These are phyloP conservation scores for Phaeodactylum tricornutum DNA, from an alignment of 108 stramenopile species.

Conservation along the genomic window DNA sequence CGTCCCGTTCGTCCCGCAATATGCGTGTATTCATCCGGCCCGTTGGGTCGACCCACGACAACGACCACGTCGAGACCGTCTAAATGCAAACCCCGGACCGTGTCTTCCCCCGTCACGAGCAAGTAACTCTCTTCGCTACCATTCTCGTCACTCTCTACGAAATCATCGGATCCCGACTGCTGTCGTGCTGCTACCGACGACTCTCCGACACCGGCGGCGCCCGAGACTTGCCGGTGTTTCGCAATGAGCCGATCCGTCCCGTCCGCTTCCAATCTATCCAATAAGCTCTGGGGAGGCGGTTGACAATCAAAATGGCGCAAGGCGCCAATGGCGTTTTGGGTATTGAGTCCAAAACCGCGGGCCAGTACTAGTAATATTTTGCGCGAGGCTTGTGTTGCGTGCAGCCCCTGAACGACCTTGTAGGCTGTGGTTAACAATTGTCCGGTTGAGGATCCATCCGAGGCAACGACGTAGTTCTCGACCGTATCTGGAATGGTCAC, in stretches of 20 bases:
- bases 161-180: background rate
- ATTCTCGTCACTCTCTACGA: slow-evolving; percentile 8
- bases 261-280: slow-evolving; percentile 63
- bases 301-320: slow-evolving; percentile 64
- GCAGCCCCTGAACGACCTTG: slow-evolving; percentile 35
- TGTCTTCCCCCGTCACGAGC: slow-evolving; percentile 83
- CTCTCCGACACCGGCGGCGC: slow-evolving; percentile 69
- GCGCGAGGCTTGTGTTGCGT: slow-evolving; percentile 4
- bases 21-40: slow-evolving; percentile 92
- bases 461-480: slow-evolving; percentile 48
- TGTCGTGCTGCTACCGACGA: slow-evolving; percentile 7
- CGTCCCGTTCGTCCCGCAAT: slow-evolving; percentile 93
- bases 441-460: slow-evolving; percentile 50
- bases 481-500: slow-evolving; percentile 78
- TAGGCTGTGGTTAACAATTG: slow-evolving; percentile 63
- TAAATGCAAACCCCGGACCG: slow-evolving; percentile 89
- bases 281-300: slow-evolving; percentile 61
- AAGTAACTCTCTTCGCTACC: slow-evolving; percentile 43
- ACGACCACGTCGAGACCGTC: slow-evolving; percentile 78
- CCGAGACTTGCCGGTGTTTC: slow-evolving; percentile 62
- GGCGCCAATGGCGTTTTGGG: slow-evolving; percentile 74
- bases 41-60: slow-evolving; percentile 68
- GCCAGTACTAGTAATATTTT: slow-evolving; percentile 68
- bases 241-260: slow-evolving; percentile 70
- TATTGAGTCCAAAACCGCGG: slow-evolving; percentile 55